Percentiles rank a stretch among this genome's conserved stretches.
These are phyloP conservation scores for Phyllosticta ampelicida DNA, from an alignment of 2,329 filamentous ascomycete genomes.

Conservation along the genomic window DNA sequence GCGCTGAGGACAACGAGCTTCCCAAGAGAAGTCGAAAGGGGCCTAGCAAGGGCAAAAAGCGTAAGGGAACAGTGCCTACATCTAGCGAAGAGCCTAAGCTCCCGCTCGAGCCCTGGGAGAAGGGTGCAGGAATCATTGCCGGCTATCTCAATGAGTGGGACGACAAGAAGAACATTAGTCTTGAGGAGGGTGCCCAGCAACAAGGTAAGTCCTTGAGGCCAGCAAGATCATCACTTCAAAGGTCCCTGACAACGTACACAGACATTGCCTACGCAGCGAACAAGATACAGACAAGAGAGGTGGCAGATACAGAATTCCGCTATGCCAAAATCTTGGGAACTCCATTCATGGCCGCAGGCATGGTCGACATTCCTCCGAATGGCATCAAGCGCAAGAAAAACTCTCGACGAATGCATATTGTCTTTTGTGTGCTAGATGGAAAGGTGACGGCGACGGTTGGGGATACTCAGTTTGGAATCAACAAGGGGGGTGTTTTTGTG, in stretches of 20 bases:
- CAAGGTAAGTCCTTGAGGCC: conserved; percentile 29
- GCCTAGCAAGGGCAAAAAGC: conserved; percentile 21
- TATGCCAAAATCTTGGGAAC: conserved; percentile 76
- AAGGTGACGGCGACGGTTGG: conserved; percentile 71
- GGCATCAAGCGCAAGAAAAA: conserved; percentile 86
- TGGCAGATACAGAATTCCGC: conserved; percentile 60
- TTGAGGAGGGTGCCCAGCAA: conserved; percentile 43
- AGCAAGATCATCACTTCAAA: background rate
- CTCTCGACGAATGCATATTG: conserved; percentile 90
- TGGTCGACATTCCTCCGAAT: conserved; percentile 78
- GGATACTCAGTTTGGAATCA: conserved; percentile 67
- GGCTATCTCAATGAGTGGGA: conserved; percentile 57
- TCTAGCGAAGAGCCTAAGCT: conserved; percentile 30
- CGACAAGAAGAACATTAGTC: conserved; percentile 19
- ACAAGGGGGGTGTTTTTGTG: conserved; percentile 83
- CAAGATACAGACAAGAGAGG: conserved; percentile 47
- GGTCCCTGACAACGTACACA: conserved; percentile 18
- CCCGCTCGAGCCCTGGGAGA: conserved; percentile 60
- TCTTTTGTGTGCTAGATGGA: conserved; percentile 81
- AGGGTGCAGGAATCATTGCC: conserved; percentile 50
- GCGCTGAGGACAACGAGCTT: conserved; percentile 48
- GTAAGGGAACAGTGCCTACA: conserved; percentile 27
- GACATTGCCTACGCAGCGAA: conserved; percentile 50
- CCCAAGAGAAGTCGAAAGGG: conserved; percentile 26
- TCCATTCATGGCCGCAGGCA: conserved; percentile 77